A percentile compares a stretch with the other conserved stretches of the same genome.
Conservation (phyloP, 768 basidiomycete genomes). For the Dioszegia hungarica region DNA sequence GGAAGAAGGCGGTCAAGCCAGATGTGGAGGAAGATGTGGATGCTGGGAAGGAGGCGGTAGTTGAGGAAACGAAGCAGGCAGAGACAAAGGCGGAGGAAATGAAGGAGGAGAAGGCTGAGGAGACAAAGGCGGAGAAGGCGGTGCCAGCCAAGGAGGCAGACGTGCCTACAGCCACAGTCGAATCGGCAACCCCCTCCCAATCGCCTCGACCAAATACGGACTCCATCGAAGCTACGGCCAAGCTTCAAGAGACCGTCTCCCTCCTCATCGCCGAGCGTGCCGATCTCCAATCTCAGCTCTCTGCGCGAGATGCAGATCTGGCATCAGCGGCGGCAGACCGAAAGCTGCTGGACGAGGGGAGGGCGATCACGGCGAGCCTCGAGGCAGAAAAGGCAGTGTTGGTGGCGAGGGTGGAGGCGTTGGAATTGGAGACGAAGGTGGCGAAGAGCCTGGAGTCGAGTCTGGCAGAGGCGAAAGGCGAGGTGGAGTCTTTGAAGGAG, state of each 20-base stretch:
- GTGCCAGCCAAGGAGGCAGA: neutral
- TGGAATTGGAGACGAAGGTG: slow-evolving; percentile 1
- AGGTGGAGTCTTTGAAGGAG: neutral
- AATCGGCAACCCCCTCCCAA: neutral
- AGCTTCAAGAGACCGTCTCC: slow-evolving; percentile 35
- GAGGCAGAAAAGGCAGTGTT: slow-evolving; percentile 31
- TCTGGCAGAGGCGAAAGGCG: neutral
- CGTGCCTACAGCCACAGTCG: neutral
- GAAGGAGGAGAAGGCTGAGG: slow-evolving; percentile 7
- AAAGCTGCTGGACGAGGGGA: slow-evolving; percentile 28
- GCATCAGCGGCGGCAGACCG: slow-evolving; percentile 20
- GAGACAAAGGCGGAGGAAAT: neutral
- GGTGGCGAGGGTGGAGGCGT: slow-evolving; percentile 6
- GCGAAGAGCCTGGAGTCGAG: slow-evolving; percentile 8
- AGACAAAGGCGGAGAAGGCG: slow-evolving; percentile 8
- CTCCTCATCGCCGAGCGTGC: slow-evolving; percentile 34
- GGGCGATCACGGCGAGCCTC: slow-evolving; percentile 23
- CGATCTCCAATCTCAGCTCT: slow-evolving; percentile 30
- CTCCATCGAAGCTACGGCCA: neutral
- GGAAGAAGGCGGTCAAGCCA: slow-evolving; percentile 11
- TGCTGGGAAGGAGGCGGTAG: slow-evolving; percentile 12
- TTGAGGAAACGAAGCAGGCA: slow-evolving; percentile 10
- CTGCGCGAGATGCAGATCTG: slow-evolving; percentile 8
- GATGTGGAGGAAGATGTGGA: slow-evolving; percentile 3
- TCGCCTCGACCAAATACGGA: neutral